Evolutionary conservation across 352 stramenopile genomes (phyloP), one percentile per base, ranked within the genome.

Genomic region (Halophytophthora batemanensis): DNA sequence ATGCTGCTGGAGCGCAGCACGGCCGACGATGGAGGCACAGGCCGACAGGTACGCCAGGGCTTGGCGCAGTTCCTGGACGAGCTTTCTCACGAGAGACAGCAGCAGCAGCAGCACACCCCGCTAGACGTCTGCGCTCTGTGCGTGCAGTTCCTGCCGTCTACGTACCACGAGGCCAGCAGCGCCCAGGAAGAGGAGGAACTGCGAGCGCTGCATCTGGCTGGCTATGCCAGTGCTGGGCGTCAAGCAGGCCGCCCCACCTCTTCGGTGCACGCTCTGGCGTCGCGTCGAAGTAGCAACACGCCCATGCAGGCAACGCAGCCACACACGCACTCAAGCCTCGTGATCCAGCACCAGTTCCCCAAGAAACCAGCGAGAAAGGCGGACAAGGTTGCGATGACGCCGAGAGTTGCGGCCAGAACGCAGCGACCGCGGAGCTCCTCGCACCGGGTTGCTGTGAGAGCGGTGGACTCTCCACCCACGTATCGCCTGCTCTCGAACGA

Each of bases 401-500:
- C 53, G 25, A 31, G 36, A 34, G 42, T 33, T 19, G 28, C 35
- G 25, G 41, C 33, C 13, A 45, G 34, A 28, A 23, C 25, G 12
- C 28, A 53, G 13, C 47, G 53, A 29, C 59, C 53, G 21, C 46
- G 42, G 47, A 61, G 51, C 38, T 58, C 33, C 22, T 23, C 23
- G 42, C 53, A 36, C 56, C 36, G 14, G 36, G 14, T 29, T 23
- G 57, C 2, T 59, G 43, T 53, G 49, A 12, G 15, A 14, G 42
- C 54, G 38, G 41, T 53, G 21, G 58, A 47, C 13, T 13, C 44
- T 10, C 14, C 53, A 14, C 50, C 62, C 18, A 74, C 64, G 17
- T 86, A 80, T 56, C 71, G 75, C 6, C 45, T 86, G 23, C 47
- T 83, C 5, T 77, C 75, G 12, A 78, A 71, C 36, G 72, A 82